Percentiles rank a stretch among this genome's conserved stretches.
Conservation (phyloP, 306 rosid species). For the Quercus dentata region DNA sequence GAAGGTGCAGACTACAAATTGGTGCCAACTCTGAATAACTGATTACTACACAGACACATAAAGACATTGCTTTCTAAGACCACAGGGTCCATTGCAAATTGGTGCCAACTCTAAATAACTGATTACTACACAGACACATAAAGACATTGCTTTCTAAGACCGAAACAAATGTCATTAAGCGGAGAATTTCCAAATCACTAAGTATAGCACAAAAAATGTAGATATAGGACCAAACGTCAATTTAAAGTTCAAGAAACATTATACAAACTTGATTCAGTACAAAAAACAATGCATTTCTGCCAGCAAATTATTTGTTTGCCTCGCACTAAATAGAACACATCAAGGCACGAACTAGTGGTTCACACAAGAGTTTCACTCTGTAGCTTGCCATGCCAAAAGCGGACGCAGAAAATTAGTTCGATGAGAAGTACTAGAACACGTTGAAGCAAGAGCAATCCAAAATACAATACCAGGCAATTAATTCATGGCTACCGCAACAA, state of each 20-base stretch:
- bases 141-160: not conserved
- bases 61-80: not conserved
- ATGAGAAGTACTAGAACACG: not conserved
- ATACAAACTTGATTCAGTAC: no score
- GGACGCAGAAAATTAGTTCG: not conserved
- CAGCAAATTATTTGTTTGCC: no score
- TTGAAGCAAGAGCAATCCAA: not conserved
- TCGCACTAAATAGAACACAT: no score
- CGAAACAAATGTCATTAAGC: not conserved
- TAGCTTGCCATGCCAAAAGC: not conserved
- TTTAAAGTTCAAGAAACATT: not conserved
- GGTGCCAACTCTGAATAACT: no score
- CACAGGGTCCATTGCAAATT: no score
- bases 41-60: no score
- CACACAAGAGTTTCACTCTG: not conserved
- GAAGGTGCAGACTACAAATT: not conserved
- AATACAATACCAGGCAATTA: not conserved
- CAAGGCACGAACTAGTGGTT: not conserved
- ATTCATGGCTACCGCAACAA: not conserved
- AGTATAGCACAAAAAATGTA: not conserved
- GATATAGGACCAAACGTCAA: not conserved
- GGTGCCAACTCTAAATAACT: no score
- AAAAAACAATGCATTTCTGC: no score
- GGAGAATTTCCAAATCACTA: not conserved
- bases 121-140: no score